phyloP scores from a whole-genome alignment of 1,284 basidiomycete species.

The Moniliophthora roreri region DNA sequence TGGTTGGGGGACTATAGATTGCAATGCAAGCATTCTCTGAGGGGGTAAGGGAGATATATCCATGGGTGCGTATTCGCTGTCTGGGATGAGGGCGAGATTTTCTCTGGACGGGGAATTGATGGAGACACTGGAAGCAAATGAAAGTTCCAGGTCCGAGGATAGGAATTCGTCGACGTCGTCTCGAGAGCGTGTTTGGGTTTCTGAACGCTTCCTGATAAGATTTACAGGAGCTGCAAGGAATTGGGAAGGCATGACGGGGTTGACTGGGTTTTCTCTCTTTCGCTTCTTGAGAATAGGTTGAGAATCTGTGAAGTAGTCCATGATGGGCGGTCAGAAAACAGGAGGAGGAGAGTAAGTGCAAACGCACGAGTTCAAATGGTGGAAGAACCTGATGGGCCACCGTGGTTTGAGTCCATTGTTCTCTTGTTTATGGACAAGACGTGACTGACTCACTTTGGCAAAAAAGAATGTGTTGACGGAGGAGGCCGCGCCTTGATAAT shows the following conservation, averaged over 20 bases:
- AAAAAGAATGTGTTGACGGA: slow-evolving; percentile 63
- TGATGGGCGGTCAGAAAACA: no score
- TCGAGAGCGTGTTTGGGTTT: slow-evolving; percentile 33
- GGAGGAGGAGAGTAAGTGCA: slow-evolving; percentile 13
- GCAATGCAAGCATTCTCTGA: slow-evolving; percentile 24
- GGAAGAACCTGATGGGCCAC: not conserved
- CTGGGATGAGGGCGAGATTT: slow-evolving; percentile 41
- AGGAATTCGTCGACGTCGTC: slow-evolving; percentile 66
- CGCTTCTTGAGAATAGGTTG: slow-evolving; percentile 38
- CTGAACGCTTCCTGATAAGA: slow-evolving; percentile 49
- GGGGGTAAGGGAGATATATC: slow-evolving; percentile 73
- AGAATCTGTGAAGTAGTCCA: no score
- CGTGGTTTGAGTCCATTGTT: slow-evolving; percentile 17
- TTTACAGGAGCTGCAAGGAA: slow-evolving; percentile 53
- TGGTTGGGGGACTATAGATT: slow-evolving; percentile 25
- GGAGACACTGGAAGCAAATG: slow-evolving; percentile 79
- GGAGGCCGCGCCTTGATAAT: slow-evolving; percentile 62
- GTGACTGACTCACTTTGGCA: slow-evolving; percentile 41
- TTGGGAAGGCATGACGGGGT: slow-evolving; percentile 30
- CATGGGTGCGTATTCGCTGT: slow-evolving; percentile 59
- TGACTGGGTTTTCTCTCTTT: slow-evolving; percentile 36
- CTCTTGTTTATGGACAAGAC: slow-evolving; percentile 9
- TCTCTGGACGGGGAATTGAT: slow-evolving; percentile 65
- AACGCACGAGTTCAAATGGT: not conserved
- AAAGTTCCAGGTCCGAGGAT: slow-evolving; percentile 72